Evolutionary conservation across 495 filamentous ascomycete species (phyloP), one percentile per base, ranked within the genome.

Genomic region (Penicillium turbatum): DNA sequence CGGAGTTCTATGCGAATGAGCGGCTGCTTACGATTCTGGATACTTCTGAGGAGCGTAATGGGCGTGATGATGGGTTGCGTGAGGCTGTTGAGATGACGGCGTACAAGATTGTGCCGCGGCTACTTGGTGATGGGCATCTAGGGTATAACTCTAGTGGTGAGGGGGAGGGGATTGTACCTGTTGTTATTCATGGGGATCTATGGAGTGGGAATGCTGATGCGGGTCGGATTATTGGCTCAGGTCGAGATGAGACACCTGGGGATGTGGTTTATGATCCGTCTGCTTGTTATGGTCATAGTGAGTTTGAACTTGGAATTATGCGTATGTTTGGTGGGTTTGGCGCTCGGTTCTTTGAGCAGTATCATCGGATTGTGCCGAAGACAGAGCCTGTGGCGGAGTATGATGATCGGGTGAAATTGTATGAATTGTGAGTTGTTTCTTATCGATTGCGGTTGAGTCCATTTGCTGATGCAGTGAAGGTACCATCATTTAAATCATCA

Each of bases 221-320:
- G 5, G 90, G 86, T 1, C 71, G 69, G 41, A 85, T 92, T 56
- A 79, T 75, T 0, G 82, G 71, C 0, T 62, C 56, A 40, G 71
- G 63, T 8, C 37, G 54, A 0, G 64, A 66, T 19, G 72, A 74
- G n/a, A 80, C 75, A 5, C 72, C 73, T 0, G 87, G 91, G 51
- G 91, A 92, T 56, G 84, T 96, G 10, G 82, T 95, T 4, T 96
- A 86, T 72, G 92, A 96, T 70, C 84, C 90, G 17, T 83, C 83
- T 13, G 77, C 82, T 35, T 85, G 83, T 49, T 96, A 92, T 70
- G 88, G 83, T n/a, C 89, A 95, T 67, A 84, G 75, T 13, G 92
- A 96, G 76, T 96, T 84, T 72, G 92, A 96, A 65, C 65, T 92
- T 43, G 92, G 92, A 1, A 96, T 96, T 45, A 96, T 96, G 92